Conservation (phyloP, 257 asterid species). For the Nicotiana paniculata region DNA sequence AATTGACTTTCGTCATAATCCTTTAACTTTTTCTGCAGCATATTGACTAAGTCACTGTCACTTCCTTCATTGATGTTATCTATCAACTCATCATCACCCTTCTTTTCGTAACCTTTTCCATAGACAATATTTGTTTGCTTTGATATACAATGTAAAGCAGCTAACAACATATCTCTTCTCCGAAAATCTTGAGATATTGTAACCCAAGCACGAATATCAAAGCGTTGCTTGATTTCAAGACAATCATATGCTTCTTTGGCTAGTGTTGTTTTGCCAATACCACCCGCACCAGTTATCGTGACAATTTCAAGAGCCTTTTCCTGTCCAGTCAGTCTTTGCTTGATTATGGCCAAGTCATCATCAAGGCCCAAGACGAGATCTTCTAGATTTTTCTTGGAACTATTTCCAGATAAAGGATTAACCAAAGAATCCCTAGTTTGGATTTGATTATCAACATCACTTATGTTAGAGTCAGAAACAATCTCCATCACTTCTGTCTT, state of each 20-base stretch:
- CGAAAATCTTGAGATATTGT: constrained; percentile 1
- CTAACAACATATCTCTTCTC: neutral
- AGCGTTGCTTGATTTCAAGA: neutral
- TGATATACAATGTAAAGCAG: neutral
- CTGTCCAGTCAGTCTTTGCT: neutral
- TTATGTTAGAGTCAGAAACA: neutral
- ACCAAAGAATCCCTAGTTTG: neutral
- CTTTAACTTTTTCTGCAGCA: neutral
- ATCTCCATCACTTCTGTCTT: neutral
- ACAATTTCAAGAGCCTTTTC: neutral
- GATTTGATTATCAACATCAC: neutral
- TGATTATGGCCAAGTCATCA: neutral
- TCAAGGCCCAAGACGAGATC: constrained; percentile 1
- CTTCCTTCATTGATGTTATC: neutral
- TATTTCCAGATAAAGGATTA: neutral
- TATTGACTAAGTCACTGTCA: neutral
- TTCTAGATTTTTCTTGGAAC: neutral
- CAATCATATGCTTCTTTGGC: constrained; percentile 6
- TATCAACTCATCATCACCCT: neutral
- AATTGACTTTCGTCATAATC: neutral
- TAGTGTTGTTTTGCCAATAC: constrained; percentile 18
- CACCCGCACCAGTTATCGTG: constrained; percentile 12
- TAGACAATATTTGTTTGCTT: too few species aligned
- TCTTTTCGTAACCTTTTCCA: too few species aligned
- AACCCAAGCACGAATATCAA: neutral